These are phyloP conservation scores for Wickerhamomyces rabaulensis DNA, from an alignment of 805 yeast genomes.

Conservation along the genomic window DNA sequence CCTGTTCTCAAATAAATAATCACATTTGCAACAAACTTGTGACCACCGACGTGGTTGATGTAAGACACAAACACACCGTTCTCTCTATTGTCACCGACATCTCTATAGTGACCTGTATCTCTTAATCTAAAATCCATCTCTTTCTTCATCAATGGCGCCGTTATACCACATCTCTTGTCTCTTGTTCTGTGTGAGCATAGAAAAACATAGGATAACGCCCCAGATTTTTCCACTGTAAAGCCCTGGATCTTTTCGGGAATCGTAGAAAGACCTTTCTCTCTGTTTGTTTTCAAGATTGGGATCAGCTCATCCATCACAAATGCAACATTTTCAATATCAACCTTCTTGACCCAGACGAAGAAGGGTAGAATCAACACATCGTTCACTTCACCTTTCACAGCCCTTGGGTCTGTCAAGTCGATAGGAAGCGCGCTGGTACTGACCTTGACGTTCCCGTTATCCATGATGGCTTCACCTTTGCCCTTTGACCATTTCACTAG, in stretches of 20 bases:
- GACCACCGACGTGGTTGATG: constrained; percentile 93
- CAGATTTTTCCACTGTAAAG: constrained; percentile 32
- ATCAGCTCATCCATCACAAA: constrained; percentile 40
- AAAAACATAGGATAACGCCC: constrained; percentile 47
- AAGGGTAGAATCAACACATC: constrained; percentile 69
- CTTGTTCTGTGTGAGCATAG: constrained; percentile 88
- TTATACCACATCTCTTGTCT: constrained; percentile 89
- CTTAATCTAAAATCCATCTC: constrained; percentile 71
- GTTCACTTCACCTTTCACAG: constrained; percentile 39
- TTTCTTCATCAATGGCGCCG: constrained; percentile 85
- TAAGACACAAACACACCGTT: constrained; percentile 69
- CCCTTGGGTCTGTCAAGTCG: constrained; percentile 38
- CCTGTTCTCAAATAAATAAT: constrained; percentile 68
- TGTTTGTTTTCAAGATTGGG: constrained; percentile 32
- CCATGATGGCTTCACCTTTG: constrained; percentile 19
- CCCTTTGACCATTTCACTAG: constrained; percentile 35
- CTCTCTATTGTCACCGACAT: constrained; percentile 66
- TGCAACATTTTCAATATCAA: constrained; percentile 38
- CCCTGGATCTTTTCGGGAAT: constrained; percentile 19
- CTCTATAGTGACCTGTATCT: constrained; percentile 69
- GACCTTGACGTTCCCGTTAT: constrained; percentile 37
- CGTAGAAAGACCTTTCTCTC: constrained; percentile 10
- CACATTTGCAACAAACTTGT: constrained; percentile 88
- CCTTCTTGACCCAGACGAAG: constrained; percentile 61
- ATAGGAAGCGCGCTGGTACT: constrained; percentile 52